Evolutionary conservation across 2,329 filamentous ascomycete genomes (phyloP), one percentile per base, ranked within the genome.

Genomic region (Alternaria consortialis): DNA sequence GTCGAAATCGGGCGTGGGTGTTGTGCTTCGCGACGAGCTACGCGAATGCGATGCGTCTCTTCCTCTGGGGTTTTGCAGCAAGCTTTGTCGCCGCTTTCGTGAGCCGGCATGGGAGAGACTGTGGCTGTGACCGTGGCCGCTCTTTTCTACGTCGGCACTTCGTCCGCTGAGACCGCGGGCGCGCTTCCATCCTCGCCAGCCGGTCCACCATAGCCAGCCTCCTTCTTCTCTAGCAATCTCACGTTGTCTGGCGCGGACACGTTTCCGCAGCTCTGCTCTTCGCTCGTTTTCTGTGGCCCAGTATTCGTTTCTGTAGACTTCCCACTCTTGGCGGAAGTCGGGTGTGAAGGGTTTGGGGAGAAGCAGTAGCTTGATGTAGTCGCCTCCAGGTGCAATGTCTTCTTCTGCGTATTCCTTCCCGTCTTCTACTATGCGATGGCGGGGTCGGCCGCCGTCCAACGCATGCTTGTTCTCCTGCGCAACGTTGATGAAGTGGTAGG

Each of bases 251-350:
- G 88, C 85, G 64, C 88, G 87, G 51, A 97, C 82, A 74, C 91
- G 91, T 43, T 85, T 81, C 23, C 92, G 86, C 25, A 97, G 82
- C 58, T 91, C 81, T 3, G 90, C 87, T 12, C 95, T 88, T 2
- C 94, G 89, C 77, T 97, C 93, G 74, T 99, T 99, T 78, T 99
- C 95, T 63, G 90, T 90, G 71, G 97, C 94, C 95, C 95, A 99
- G 80, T 97, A 99, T 62, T 97, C 94, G 34, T 90, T 89, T 54
- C 95, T 87, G 79, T 96, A 99, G 15, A 94, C 85, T 74, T 99
- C 95, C 95, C 95, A 99, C 67, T 97, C 97, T 77, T 98, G 94
- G 20, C 95, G 87, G 74, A 99, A 99, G 47, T 92, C 93, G 0
- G 95, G 90, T 6, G 92, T 96, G 74, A 99, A 99, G 0, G 94